Evolutionary conservation across 164 flowering plant genomes (phyloP), one percentile per base, ranked within the genome.

Genomic region (Vitis labrusca): DNA sequence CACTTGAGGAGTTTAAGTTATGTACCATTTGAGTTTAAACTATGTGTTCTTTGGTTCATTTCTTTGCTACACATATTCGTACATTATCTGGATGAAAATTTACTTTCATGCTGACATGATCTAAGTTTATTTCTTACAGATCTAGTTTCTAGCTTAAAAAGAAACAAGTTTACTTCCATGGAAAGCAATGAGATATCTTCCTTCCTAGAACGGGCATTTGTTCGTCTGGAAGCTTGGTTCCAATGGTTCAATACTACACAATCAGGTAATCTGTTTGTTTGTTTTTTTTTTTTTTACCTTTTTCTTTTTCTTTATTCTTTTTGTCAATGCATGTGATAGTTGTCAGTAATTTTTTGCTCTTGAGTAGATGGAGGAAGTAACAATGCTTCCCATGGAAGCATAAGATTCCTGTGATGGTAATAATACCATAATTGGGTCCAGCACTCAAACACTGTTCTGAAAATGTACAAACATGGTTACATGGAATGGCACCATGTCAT

Each of bases 201-300:
- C 47, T 96, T 96, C 79, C 71, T 95, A n/a, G 87, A 85, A n/a
- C 86, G 83, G 54, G 95, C 97, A 66, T 89, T 78, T 78, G 77
- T 83, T 73, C 93, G 97, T 64, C 89, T 96, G 50, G 97, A 96
- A 73, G 97, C 91, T 65, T 96, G 98, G 99, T 96, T 88, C 79
- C 84, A 89, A 23, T 96, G 99, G 99, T 96, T 93, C 75, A 93
- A 93, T 71, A 90, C 91, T 57, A 87, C 99, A 60, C 99, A 96
- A 63, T 76, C 91, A 77, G 99, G 99, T 93, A 69, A 70, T 3
- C 51, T 54, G 10, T 17, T 8, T 32, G 8, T 3, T 44, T 52
- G 8, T 19, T 32, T 51, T 17, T 61, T 10, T 61, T 10, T 19
- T 27, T 59, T 17, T 14, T 50, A 53, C 6, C 47, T 4, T 5